Percentiles rank a stretch among this genome's conserved stretches.
Evolutionary conservation across 1,139 yeast species (phyloP).

Genomic region (Geotrichum candidum): DNA sequence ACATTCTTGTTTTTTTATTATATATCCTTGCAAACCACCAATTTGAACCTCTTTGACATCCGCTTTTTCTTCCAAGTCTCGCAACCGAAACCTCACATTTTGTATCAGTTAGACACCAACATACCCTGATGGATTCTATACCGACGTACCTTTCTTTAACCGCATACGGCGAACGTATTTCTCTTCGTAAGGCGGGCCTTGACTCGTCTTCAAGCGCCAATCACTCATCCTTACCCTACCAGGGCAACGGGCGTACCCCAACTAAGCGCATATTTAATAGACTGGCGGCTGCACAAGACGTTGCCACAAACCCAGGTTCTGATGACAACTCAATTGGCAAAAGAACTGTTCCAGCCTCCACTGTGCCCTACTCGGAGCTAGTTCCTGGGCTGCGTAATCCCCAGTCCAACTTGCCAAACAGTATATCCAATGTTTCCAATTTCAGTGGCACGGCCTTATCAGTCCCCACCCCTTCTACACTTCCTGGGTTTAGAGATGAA

Average conservation of each 20-base stretch:
- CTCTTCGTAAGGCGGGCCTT: not conserved
- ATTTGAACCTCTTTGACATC: not conserved
- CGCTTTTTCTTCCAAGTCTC: not conserved
- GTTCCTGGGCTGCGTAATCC: not conserved
- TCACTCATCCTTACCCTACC: not conserved
- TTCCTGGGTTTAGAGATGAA: constrained; percentile 7
- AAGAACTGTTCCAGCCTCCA: not conserved
- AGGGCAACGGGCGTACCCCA: not conserved
- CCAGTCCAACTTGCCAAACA: not conserved
- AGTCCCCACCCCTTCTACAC: constrained; percentile 2
- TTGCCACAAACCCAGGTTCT: not conserved
- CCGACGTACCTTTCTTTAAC: not conserved
- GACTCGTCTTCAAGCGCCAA: not conserved
- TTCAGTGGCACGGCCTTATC: not conserved
- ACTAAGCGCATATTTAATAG: not conserved
- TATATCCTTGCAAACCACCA: not conserved
- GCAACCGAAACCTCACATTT: not conserved
- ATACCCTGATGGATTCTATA: constrained; percentile 1
- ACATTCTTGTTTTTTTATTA: not conserved
- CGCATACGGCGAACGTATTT: not conserved
- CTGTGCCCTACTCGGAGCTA: not conserved
- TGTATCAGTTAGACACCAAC: not conserved
- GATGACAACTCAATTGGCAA: not conserved
- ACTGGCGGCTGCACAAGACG: not conserved
- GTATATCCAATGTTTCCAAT: not conserved